A percentile compares a stretch with the other conserved stretches of the same genome.
These are phyloP conservation scores for Avena sativa DNA, from an alignment of 176 grass and related monocot species.

Conservation along the genomic window DNA sequence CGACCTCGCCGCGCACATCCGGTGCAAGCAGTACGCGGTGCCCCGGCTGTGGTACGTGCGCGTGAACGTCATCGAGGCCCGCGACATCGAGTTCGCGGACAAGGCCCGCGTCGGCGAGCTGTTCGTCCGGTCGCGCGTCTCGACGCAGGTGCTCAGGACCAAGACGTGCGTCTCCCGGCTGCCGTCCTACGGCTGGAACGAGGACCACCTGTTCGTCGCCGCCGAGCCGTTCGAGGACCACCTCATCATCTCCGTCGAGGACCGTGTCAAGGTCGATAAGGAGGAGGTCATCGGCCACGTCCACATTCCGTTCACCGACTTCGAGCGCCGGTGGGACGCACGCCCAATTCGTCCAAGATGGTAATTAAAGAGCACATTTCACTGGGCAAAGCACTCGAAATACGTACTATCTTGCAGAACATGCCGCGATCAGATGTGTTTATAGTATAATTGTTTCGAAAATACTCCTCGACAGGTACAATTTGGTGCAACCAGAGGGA, in stretches of 20 bases:
- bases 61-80: constrained; percentile 57
- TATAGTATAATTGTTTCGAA: too few species aligned
- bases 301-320: constrained; percentile 47
- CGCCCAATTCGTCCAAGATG: constrained; percentile 52
- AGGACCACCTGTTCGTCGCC: constrained; percentile 70
- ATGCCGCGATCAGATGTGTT: too few species aligned
- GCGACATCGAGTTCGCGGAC: constrained; percentile 53
- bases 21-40: constrained; percentile 68
- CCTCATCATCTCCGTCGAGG: constrained; percentile 61
- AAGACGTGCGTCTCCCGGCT: constrained; percentile 43
- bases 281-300: constrained; percentile 64
- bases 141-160: constrained; percentile 49
- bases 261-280: constrained; percentile 60
- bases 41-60: constrained; percentile 78
- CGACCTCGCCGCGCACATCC: constrained; percentile 54
- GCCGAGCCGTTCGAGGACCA: constrained; percentile 66
- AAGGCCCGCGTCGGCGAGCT: constrained; percentile 58
- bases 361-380: not conserved
- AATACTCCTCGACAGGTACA: constrained; percentile 33
- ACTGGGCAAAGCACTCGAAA: too few species aligned
- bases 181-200: constrained; percentile 57
- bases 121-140: constrained; percentile 45
- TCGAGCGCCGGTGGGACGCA: constrained; percentile 56
- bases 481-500: constrained; percentile 54
- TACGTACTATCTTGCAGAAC: too few species aligned